Evolutionary conservation across 345 rosid species (phyloP), one percentile per base, ranked within the genome.

Genomic region (Ailanthus altissimus): DNA sequence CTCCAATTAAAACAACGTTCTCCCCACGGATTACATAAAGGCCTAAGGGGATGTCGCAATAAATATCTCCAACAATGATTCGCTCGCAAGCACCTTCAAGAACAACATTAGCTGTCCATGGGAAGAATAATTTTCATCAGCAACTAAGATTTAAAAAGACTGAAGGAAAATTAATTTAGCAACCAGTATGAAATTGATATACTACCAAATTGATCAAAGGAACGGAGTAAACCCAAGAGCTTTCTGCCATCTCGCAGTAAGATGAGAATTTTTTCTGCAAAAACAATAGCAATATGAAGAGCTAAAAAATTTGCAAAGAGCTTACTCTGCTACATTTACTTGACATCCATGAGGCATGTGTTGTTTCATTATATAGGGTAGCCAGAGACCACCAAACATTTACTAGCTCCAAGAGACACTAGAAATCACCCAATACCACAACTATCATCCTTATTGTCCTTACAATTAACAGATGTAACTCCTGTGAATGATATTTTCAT

Each of bases 61-160:
- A 93, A 77, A 92, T 88, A 23, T 91, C 89, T 46, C 97, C 98
- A 49, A 93, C 97, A 60, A 96, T 91, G 64, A 90, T 93, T 81
- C 97, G 88, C 84, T 96, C 97, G 70, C 92, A 91, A 80, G 99
- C 97, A 84, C 93, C 92, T 84, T 93, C 99, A 64, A 95, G 85
- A 72, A 95, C 99, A 77, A 94, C 96, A 86, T 92, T 95, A 63
- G 98, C 98, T 94, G 88, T 77, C 66, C 72, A 32, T 8, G 2
- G 2, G 62, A 53, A 59, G 73, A 28, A 61, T 14, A 58, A 65
- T 45, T 32, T 43, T 13, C 28, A 46, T 78, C 77, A 78, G 63
- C 38, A 10, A 69, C 50, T 23, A 72, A 62, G 2, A 45, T 21
- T 70, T 56, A 62, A 63, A 60, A 74, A 42, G 46, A 26, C 47